Evolutionary conservation across 1,284 basidiomycete genomes (phyloP).

Genomic region (Xerocomus nothofagi): DNA sequence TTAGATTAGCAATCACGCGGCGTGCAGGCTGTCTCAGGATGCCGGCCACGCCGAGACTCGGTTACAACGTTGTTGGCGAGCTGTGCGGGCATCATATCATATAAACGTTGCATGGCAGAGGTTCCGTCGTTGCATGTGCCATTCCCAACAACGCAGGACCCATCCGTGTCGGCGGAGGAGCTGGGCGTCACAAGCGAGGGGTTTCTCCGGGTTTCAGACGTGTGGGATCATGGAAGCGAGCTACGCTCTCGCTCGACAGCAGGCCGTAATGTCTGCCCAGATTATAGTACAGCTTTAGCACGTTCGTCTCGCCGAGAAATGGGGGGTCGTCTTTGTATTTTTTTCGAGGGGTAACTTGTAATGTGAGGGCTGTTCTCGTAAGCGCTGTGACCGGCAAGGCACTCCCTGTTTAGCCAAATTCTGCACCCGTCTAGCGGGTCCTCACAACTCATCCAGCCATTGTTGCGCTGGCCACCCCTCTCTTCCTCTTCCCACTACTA

Average conservation of each 20-base stretch:
- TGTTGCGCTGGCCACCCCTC: conserved; percentile 39
- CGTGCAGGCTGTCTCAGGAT: conserved; percentile 12
- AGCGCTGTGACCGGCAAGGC: conserved; percentile 41
- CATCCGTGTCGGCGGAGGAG: not conserved
- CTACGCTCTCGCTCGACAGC: not conserved
- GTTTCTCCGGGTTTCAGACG: not conserved
- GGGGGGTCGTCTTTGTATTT: conserved; percentile 9
- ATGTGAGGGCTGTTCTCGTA: conserved; percentile 26
- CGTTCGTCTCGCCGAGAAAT: conserved; percentile 1
- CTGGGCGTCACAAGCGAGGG: not conserved
- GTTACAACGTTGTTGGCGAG: conserved; percentile 18
- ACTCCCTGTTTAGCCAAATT: conserved; percentile 37
- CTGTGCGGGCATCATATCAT: conserved; percentile 15
- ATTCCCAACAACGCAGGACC: not conserved
- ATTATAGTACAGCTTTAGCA: conserved; percentile 5
- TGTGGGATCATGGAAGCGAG: not conserved
- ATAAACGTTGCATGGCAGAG: conserved; percentile 13
- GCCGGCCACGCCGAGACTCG: conserved; percentile 17
- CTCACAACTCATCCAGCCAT: conserved; percentile 37
- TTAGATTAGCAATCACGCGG: conserved; percentile 10
- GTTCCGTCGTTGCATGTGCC: not conserved
- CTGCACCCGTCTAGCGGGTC: conserved; percentile 35
- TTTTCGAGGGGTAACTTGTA: conserved; percentile 5
- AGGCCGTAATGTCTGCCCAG: not conserved
- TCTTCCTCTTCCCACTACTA: conserved; percentile 42